Base-by-base conservation (phyloP, 1,284 basidiomycete genomes). In the Ceratobasidium sp. region DNA sequence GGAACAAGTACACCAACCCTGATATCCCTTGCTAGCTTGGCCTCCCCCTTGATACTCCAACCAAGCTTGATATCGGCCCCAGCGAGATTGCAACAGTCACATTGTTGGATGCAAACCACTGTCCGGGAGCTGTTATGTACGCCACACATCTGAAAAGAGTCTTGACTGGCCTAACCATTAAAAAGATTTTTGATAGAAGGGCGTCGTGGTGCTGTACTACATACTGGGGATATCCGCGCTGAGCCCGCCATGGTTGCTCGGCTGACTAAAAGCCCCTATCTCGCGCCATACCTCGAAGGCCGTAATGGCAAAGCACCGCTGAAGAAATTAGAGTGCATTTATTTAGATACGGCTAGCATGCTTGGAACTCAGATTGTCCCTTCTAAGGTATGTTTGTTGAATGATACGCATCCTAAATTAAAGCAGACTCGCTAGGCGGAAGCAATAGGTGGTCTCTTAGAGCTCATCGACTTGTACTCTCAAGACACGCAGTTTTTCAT, bases 201-300 rank as follows among this genome's bases (percentile, higher is more conserved):
- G 6, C 64, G 84, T 1, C 83, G 88, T 61, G 90, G 91, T 6
- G 87, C 94, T 0, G 86, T 98, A 23, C 88, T 99, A 3, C 95
- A 98, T 81, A 98, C 96, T 0, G 97, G 97, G 23, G 97, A 99
- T 83, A 87, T 98, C 71, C 89, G 97, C 54, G 94, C 94, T 0
- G 97, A 98, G 82, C 86, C 89, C 0, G 90, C 90, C 86, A 94
- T 94, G 81, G 83, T 97, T 42, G 87, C 92, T 3, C 87, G 87
- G 1, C 83, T 98, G 0, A 85, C 83, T 20, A 87, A 89, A 8
- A 92, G 94, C 79, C 91, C 92, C 0, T 88, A 88, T 76, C 84
- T 98, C 11, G 89, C 91, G 78, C 88, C 89, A 11, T 98, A 94
- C 79, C 81, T 96, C 28, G 58, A 37, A 11, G 26, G 37, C 35